A percentile compares a stretch with the other conserved stretches of the same genome.
phyloP scores from a whole-genome alignment of 805 yeast genomes.

The Monosporozyma unispora region DNA sequence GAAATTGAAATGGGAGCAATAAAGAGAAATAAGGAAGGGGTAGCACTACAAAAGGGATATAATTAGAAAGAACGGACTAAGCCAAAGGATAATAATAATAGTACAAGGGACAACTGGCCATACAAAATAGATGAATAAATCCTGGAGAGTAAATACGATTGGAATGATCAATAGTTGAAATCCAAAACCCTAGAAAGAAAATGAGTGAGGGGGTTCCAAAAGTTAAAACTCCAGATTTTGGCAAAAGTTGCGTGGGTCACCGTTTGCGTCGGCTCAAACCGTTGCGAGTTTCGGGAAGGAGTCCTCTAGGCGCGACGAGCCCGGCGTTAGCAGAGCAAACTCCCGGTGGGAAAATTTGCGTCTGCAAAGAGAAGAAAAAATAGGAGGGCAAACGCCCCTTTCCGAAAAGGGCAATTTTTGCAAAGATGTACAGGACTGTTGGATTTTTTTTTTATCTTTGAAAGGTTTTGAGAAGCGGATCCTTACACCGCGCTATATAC shows the following conservation, averaged over 20 bases:
- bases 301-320: too few species aligned
- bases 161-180: neutral
- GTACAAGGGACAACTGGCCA: neutral
- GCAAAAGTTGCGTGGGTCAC: conserved; percentile 1
- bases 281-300: too few species aligned
- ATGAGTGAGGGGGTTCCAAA: neutral
- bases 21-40: neutral
- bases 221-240: neutral
- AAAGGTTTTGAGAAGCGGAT: neutral
- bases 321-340: too few species aligned
- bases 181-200: neutral
- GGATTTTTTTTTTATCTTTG: too few species aligned
- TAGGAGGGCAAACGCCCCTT: neutral
- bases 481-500: neutral
- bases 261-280: too few species aligned
- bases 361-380: neutral
- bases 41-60: neutral
- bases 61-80: too few species aligned
- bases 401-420: neutral
- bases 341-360: neutral
- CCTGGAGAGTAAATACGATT: neutral
- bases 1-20: neutral
- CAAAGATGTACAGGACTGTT: neutral
- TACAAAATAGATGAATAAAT: neutral
- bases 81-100: too few species aligned